Evolutionary conservation across 768 basidiomycete species (phyloP).

Genomic region (Boletus coccyginus): DNA sequence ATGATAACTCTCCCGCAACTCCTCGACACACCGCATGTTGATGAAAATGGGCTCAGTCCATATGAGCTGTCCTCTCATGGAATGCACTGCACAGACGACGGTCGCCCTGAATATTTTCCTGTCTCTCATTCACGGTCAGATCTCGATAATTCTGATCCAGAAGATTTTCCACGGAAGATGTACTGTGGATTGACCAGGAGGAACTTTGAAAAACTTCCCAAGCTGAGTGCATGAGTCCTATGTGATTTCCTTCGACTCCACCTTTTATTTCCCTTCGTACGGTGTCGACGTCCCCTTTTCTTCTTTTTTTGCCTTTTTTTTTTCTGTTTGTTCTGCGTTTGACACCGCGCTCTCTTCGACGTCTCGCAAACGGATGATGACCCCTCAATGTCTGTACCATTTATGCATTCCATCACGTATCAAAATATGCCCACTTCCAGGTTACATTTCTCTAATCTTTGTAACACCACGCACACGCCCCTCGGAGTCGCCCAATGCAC

Average conservation of each 20-base stretch:
- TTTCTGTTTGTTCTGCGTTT: conserved; percentile 11
- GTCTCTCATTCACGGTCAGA: conserved; percentile 37
- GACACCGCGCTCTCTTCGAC: conserved; percentile 17
- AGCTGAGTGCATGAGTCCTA: conserved; percentile 27
- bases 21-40: conserved; percentile 19
- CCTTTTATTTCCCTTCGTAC: conserved; percentile 6
- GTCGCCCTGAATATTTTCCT: conserved; percentile 33
- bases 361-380: conserved; percentile 18
- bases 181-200: conserved; percentile 18
- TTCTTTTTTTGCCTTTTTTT: background rate
- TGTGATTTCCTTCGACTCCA: conserved; percentile 4
- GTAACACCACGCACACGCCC: conserved; percentile 24
- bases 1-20: conserved; percentile 30
- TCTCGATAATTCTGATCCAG: conserved; percentile 28
- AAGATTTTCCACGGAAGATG: conserved; percentile 23
- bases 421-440: conserved; percentile 22
- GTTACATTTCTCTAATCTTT: conserved; percentile 30
- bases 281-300: background rate
- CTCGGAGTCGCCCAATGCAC: conserved; percentile 14
- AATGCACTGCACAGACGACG: conserved; percentile 19
- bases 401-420: conserved; percentile 23
- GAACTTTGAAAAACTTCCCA: conserved; percentile 25
- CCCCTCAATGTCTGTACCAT: conserved; percentile 22
- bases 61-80: conserved; percentile 27
- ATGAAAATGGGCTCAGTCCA: conserved; percentile 23